Conservation (phyloP, 1,284 basidiomycete genomes). For the Trichosporon inkin region DNA sequence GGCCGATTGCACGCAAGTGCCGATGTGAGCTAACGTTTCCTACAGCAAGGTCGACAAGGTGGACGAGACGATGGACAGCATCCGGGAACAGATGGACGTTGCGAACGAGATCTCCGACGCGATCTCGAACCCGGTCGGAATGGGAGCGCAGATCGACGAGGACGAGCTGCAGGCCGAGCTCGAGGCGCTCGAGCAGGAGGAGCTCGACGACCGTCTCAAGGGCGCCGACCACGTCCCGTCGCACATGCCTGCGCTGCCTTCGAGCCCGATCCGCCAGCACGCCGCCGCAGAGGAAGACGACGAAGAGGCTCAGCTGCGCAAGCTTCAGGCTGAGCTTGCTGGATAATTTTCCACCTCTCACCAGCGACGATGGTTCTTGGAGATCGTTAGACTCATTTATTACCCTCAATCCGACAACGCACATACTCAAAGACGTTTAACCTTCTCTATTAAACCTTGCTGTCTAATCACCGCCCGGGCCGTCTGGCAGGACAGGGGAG, state of each 20-base stretch:
- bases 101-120: constrained; percentile 95
- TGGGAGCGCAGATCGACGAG: constrained; percentile 69
- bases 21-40: neutral
- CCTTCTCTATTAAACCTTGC: neutral
- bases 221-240: constrained; percentile 87
- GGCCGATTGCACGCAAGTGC: neutral
- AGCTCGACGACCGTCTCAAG: constrained; percentile 78
- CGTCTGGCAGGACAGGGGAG: constrained; percentile 2
- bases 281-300: constrained; percentile 67
- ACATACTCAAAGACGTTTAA: neutral
- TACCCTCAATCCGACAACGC: neutral
- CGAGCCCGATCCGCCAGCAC: constrained; percentile 25
- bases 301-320: constrained; percentile 86
- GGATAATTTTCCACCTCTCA: neutral
- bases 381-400: constrained; percentile 7
- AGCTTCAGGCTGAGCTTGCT: constrained; percentile 85
- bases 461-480: constrained; percentile 4
- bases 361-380: neutral
- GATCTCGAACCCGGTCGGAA: constrained; percentile 74
- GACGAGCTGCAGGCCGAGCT: constrained; percentile 80
- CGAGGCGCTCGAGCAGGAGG: constrained; percentile 85
- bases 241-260: constrained; percentile 69
- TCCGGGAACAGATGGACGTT: constrained; percentile 88
- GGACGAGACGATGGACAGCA: constrained; percentile 82
- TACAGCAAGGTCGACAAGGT: constrained; percentile 83